Evolutionary conservation across 306 rosid genomes (phyloP).

Genomic region (Vigna reflexopilosa): DNA sequence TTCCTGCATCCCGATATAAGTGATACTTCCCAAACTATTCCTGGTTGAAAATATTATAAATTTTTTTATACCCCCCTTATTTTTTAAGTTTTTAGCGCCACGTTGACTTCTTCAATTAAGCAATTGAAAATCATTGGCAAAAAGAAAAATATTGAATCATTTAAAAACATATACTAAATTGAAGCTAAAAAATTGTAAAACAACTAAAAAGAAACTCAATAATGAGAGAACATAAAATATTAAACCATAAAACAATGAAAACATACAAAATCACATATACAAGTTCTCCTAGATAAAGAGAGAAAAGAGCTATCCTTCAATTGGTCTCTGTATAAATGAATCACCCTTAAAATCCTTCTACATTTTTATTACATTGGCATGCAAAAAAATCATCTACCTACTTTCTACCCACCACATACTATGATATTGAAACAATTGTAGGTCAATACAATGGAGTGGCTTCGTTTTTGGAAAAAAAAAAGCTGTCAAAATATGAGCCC

Average conservation of each 20-base stretch:
- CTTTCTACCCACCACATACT: conserved; percentile 38
- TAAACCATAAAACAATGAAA: not conserved
- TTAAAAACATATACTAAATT: no score
- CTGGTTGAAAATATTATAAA: no score
- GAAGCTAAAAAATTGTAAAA: no score
- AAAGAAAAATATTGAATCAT: no score
- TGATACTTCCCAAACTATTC: no score
- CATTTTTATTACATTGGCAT: conserved; percentile 41
- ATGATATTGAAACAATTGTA: conserved; percentile 37
- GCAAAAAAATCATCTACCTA: conserved; percentile 42
- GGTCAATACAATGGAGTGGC: conserved; percentile 38
- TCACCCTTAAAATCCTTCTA: conserved; percentile 23
- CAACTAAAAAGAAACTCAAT: no score
- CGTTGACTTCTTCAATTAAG: no score
- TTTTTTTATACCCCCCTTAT: no score
- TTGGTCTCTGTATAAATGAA: conserved; percentile 18
- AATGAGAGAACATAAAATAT: no score
- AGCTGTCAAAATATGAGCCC: conserved; percentile 42
- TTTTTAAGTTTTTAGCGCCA: no score
- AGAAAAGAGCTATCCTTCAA: not conserved
- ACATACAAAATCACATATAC: not conserved
- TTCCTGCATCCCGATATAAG: no score
- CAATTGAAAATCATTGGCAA: no score
- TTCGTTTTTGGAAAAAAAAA: conserved; percentile 1
- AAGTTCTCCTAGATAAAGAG: not conserved